Percentiles rank a stretch among this genome's conserved stretches.
phyloP scores from a whole-genome alignment of 257 asterid genomes.

The Solanum chiquidenum region DNA sequence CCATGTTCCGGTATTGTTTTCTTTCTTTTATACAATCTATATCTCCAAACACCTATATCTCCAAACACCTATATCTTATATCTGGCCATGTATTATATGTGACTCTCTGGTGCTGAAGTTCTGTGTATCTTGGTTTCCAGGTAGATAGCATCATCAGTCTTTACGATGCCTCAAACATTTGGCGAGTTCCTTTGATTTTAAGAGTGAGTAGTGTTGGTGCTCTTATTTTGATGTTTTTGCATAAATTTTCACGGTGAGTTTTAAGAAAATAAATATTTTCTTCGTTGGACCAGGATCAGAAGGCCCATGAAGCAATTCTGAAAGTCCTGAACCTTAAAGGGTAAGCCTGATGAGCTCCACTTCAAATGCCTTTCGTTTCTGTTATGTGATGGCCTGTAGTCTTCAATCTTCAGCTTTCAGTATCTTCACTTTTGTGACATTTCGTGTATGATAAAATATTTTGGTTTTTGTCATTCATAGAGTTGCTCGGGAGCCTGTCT shows the following conservation, averaged over 20 bases:
- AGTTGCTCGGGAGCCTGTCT: constrained; percentile 36
- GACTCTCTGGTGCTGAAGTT: neutral
- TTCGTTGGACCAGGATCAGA: constrained; percentile 42
- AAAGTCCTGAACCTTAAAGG: constrained; percentile 51
- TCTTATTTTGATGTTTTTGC: neutral
- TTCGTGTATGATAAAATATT: neutral
- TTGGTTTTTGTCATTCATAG: constrained; percentile 10
- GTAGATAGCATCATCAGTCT: constrained; percentile 51
- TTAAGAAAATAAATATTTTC: neutral
- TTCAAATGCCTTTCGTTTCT: neutral
- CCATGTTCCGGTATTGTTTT: constrained; percentile 43
- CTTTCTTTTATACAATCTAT: neutral
- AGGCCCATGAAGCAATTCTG: constrained; percentile 71
- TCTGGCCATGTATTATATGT: neutral
- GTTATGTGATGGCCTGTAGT: neutral
- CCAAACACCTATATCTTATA: neutral
- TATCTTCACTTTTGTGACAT: neutral
- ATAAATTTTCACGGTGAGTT: neutral
- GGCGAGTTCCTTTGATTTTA: constrained; percentile 66
- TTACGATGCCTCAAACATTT: constrained; percentile 61
- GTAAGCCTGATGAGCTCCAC: constrained; percentile 30
- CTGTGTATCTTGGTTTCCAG: constrained; percentile 17
- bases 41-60: neutral
- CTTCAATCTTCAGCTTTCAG: neutral
- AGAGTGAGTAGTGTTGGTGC: constrained; percentile 28